Base-by-base conservation (phyloP, 352 stramenopile species). In the Phytophthora vignae region DNA sequence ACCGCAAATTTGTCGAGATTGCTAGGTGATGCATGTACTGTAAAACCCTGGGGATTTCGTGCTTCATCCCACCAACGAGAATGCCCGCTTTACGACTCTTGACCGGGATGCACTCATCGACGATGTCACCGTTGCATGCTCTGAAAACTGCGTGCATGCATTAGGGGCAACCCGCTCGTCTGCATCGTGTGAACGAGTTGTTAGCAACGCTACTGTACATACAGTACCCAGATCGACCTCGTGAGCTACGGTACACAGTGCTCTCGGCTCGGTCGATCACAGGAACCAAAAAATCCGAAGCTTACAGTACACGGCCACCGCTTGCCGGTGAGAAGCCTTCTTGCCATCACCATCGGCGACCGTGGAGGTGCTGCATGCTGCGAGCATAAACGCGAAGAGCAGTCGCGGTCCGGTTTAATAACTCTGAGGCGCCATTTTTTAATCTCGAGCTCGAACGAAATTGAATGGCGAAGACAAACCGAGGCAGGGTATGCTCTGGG, bases 301-400 rank as follows among this genome's bases (percentile, higher is more conserved):
- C 27, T 31, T 31, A 31, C 27, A 9, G 27, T 31, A 31, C 27
- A 27, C 27, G 7, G 4, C 36, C 3, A 4, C 36, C 36, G 36
- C 36, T 44, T 44, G 36, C 36, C 36, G 36, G 15, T 17, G 40
- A 8, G 14, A 49, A 49, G 40, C 40, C 40, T 49, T 49, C 49
- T 55, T 11, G 11, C 22, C 21, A 33, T 52, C 44, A 52, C 17
- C 17, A 19, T 19, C 3, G 14, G 33, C 10, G 33, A 38, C 14
- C 22, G 22, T 27, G 22, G 29, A 44, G 9, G 29, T 33, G 29
- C 12, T 50, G 46, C 58, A 17, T 60, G 48, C 55, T 2, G 49
- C 19, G 58, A 62, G 59, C 55, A 74, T 70, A 74, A 56, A 74
- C 53, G 36, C 52, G 36, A 44, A 31, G 46, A 57, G 27, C 14